Base-by-base conservation (phyloP, 495 filamentous ascomycete genomes). In the Podospora australis region DNA sequence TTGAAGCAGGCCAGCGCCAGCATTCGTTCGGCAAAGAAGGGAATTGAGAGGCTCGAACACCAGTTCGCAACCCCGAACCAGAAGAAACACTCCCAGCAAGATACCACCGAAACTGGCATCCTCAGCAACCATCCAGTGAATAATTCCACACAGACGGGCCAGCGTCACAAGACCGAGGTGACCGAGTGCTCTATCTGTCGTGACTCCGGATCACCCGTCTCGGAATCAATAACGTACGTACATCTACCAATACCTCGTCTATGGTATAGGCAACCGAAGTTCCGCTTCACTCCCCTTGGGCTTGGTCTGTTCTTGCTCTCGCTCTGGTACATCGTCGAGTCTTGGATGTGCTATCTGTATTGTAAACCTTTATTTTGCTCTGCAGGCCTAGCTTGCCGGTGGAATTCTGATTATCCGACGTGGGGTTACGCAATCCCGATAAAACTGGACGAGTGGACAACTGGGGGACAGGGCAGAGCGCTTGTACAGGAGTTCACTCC, bases 1-100 rank as follows among this genome's bases (percentile, higher is more conserved):
- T 62, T 86, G 9, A 66, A 73, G 40, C 80, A 77, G 2, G 73
- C 85, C 17, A 70, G 74, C 25, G 68, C 76, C 2, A 79, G 79
- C 48, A 86, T 90, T 50, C 74, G 75, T 2, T 78, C 81, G 19
- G 78, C 86, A 17, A 82, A 81, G 50, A 72, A 76, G 41, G 83
- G 82, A 2, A 79, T 89, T 26, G 73, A 80, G 52, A 70, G 76
- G 13, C 67, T 88, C n/a, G 83, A 86, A 65, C 67, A 76, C 25
- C 72, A 79, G 45, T 67, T 87, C 24, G 70, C 68, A 23, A 65
- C 71, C 24, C 50, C 59, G 2, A 65, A 75, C n/a, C 50, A 56
- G 5, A 60, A 62, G 16, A 51, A 49, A 10, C 16, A n/a, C 19
- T n/a, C 10, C 50, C 16, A 14, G n/a, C n/a, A n/a, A n/a, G n/a